A percentile compares a stretch with the other conserved stretches of the same genome.
These are phyloP conservation scores for Aureobasidium sp. DNA, from an alignment of 2,329 filamentous ascomycete genomes.

Conservation along the genomic window DNA sequence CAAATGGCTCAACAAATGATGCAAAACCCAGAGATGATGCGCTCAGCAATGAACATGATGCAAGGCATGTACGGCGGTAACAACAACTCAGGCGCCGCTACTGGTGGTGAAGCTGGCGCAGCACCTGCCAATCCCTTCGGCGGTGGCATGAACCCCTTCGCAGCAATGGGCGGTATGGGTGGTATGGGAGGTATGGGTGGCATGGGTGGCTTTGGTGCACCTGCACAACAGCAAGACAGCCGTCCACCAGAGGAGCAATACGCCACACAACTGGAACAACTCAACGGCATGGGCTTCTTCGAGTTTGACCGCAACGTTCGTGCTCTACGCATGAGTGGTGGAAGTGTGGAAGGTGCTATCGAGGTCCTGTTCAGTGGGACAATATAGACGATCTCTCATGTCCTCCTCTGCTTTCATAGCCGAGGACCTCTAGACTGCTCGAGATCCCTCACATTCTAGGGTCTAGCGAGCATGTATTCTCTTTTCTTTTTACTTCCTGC, in stretches of 20 bases:
- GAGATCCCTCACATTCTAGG: no score
- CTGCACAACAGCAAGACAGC: constrained; percentile 72
- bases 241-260: constrained; percentile 95
- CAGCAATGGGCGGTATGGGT: constrained; percentile 34
- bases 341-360: constrained; percentile 93
- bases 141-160: constrained; percentile 50
- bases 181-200: constrained; percentile 34
- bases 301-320: constrained; percentile 96
- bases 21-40: constrained; percentile 65
- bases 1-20: constrained; percentile 53
- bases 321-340: constrained; percentile 87
- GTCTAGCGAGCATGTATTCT: no score
- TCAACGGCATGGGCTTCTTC: constrained; percentile 99
- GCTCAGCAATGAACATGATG: constrained; percentile 60
- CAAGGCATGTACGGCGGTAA: constrained; percentile 49
- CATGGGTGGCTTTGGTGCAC: constrained; percentile 34
- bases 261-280: constrained; percentile 86
- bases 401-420: neutral
- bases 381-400: neutral
- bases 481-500: no score
- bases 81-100: constrained; percentile 42
- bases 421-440: neutral
- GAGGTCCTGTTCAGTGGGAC: constrained; percentile 66
- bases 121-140: constrained; percentile 42
- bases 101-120: constrained; percentile 29